These are phyloP conservation scores for Amphibolis antarctica DNA, from an alignment of 106 monocot genomes.

Conservation along the genomic window DNA sequence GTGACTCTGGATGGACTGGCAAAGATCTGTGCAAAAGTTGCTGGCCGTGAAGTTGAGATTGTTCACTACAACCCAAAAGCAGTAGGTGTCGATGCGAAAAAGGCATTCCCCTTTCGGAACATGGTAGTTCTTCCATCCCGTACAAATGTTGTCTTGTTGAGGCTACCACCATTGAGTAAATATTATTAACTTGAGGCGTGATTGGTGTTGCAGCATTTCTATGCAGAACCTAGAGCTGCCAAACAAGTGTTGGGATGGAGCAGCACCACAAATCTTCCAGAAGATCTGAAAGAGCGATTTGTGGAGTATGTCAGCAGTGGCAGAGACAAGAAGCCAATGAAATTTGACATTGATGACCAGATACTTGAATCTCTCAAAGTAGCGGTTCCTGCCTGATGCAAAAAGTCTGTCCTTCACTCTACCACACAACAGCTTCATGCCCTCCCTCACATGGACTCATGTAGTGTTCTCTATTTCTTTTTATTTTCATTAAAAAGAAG, in stretches of 20 bases:
- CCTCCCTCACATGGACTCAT: background rate
- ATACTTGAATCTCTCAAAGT: conserved; percentile 59
- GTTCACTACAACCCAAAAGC: conserved; percentile 81
- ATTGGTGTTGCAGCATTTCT: conserved; percentile 65
- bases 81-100: conserved; percentile 77
- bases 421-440: background rate
- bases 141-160: background rate
- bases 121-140: conserved; percentile 36
- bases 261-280: conserved; percentile 72
- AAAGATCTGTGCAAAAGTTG: conserved; percentile 68
- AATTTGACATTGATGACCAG: conserved; percentile 85
- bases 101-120: conserved; percentile 94
- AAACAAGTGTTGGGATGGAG: conserved; percentile 72
- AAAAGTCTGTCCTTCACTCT: background rate
- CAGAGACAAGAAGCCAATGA: conserved; percentile 67
- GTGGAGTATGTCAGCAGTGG: conserved; percentile 76
- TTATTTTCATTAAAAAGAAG: too few species aligned
- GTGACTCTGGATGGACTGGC: conserved; percentile 68
- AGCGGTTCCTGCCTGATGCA: conserved; percentile 17
- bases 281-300: conserved; percentile 82
- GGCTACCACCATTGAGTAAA: background rate
- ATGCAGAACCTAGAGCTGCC: conserved; percentile 90
- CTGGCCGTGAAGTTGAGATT: conserved; percentile 48
- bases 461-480: background rate
- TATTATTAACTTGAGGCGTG: background rate